Evolutionary conservation across 2,329 filamentous ascomycete genomes (phyloP).

Genomic region (Aspergillus carbonarius): DNA sequence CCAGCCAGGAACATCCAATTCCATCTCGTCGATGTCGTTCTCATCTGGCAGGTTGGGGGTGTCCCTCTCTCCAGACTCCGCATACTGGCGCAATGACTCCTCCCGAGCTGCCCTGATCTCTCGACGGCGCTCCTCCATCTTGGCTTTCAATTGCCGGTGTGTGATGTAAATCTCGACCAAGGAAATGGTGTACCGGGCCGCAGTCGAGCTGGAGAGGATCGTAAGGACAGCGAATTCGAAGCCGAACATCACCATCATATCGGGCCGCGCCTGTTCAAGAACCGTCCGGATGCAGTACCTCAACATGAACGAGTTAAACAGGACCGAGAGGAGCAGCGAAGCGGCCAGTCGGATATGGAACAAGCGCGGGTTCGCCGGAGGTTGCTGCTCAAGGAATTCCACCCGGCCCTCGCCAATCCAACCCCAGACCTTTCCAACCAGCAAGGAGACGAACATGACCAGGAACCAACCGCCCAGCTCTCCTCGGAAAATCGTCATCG

Average conservation of each 20-base stretch:
- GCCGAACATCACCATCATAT: slow-evolving; percentile 99
- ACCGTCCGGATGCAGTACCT: slow-evolving; percentile 79
- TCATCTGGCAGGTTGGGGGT: slow-evolving; percentile 57
- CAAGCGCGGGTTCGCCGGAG: slow-evolving; percentile 79
- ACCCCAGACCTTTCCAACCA: slow-evolving; percentile 95
- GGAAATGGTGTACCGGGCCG: slow-evolving; percentile 73
- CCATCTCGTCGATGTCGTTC: slow-evolving; percentile 84
- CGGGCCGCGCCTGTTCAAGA: slow-evolving; percentile 81
- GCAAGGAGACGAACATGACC: slow-evolving; percentile 89
- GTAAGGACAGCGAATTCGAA: slow-evolving; percentile 92
- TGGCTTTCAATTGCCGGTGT: slow-evolving; percentile 68
- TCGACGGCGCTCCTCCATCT: slow-evolving; percentile 65
- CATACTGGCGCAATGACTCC: slow-evolving; percentile 45
- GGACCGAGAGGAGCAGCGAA: slow-evolving; percentile 74
- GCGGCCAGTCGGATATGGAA: slow-evolving; percentile 81
- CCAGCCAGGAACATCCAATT: slow-evolving; percentile 94
- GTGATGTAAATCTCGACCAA: slow-evolving; percentile 75
- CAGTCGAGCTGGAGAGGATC: slow-evolving; percentile 76
- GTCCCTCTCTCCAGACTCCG: slow-evolving; percentile 37
- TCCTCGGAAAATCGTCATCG: slow-evolving; percentile 97
- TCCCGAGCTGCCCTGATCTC: slow-evolving; percentile 61
- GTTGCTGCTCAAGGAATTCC: slow-evolving; percentile 92
- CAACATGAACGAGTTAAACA: slow-evolving; percentile 78
- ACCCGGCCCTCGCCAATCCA: slow-evolving; percentile 97
- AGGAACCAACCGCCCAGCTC: slow-evolving; percentile 94